Base-by-base conservation (phyloP, 148 eudicot species). In the Salicornia ramosissima region DNA sequence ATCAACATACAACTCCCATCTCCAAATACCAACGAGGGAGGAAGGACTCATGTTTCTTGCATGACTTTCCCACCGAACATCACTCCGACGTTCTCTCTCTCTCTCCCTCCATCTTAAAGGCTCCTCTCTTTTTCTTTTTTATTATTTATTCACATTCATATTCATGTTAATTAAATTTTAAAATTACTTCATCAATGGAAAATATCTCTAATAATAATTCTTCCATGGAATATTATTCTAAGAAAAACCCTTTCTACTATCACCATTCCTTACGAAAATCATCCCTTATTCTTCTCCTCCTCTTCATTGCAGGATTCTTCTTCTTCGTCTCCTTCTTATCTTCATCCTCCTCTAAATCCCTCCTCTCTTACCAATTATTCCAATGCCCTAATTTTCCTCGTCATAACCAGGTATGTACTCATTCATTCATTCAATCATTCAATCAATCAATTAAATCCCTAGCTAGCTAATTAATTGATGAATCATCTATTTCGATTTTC, bases 31-130 rank as follows among this genome's bases (percentile, higher is more conserved):
- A n/a, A n/a, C n/a, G n/a, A n/a, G n/a, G n/a, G 6, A 3, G 10
- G 6, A 26, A 34, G n/a, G 19, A 30, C 8, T 65, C 80, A 71
- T 77, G 55, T 10, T 47, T n/a, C 19, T 13, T 71, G 68, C 80
- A 71, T 77, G 80, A 77, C 65, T 74, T 72, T 21, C 68, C 80
- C 68, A 77, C 80, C 80, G n/a, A 56, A 51, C 51, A 51, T 52
- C 40, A 24, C 56, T 29, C 25, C 22, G 36, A 22, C 30, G 26
- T 25, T 45, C 54, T 30, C 40, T 46, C 67, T 18, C 58, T 0
- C n/a, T n/a, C n/a, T n/a, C n/a, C n/a, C n/a, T n/a, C n/a, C n/a
- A n/a, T n/a, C n/a, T n/a, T n/a, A n/a, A 11, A 34, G 1, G 26
- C 61, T 29, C 61, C 61, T 15, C 4, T 18, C 4, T 2, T 14